Conservation (phyloP, 805 yeast species). For the Barnettozyma pratensis region DNA sequence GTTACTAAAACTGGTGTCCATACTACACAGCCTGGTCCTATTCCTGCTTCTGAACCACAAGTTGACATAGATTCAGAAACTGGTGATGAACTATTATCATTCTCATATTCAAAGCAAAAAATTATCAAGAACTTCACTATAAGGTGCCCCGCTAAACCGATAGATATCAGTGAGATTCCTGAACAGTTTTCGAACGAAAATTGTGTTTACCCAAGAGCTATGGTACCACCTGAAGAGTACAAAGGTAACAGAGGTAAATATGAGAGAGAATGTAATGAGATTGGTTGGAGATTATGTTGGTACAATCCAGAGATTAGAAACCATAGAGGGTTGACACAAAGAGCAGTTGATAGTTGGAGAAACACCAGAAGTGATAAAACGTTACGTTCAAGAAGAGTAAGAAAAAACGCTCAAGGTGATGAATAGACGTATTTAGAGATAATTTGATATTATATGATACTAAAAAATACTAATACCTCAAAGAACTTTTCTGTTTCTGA, state of each 20-base stretch:
- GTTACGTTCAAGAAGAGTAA: constrained; percentile 36
- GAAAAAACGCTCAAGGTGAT: constrained; percentile 17
- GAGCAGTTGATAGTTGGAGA: constrained; percentile 50
- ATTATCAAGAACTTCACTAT: constrained; percentile 23
- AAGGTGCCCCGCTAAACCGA: constrained; percentile 17
- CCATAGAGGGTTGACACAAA: constrained; percentile 42
- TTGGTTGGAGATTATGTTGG: constrained; percentile 44
- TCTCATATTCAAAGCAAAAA: constrained; percentile 28
- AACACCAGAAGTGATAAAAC: constrained; percentile 38
- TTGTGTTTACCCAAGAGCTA: constrained; percentile 46
- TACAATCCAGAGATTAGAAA: constrained; percentile 37
- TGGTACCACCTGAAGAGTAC: constrained; percentile 36
- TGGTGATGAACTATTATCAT: constrained; percentile 28
- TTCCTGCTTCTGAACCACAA: constrained; percentile 27
- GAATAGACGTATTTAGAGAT: not conserved
- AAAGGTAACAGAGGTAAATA: constrained; percentile 41
- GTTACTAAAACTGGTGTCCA: constrained; percentile 4
- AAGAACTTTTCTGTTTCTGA: too few relatives aligned
- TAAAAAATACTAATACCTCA: too few relatives aligned
- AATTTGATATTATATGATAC: too few relatives aligned
- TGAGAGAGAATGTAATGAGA: constrained; percentile 42
- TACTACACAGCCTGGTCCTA: constrained; percentile 31
- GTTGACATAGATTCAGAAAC: constrained; percentile 19
- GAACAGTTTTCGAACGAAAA: constrained; percentile 32
- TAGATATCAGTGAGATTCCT: constrained; percentile 18